phyloP scores from a whole-genome alignment of 1,139 yeast genomes.

The Lodderomyces orthopsilosis region DNA sequence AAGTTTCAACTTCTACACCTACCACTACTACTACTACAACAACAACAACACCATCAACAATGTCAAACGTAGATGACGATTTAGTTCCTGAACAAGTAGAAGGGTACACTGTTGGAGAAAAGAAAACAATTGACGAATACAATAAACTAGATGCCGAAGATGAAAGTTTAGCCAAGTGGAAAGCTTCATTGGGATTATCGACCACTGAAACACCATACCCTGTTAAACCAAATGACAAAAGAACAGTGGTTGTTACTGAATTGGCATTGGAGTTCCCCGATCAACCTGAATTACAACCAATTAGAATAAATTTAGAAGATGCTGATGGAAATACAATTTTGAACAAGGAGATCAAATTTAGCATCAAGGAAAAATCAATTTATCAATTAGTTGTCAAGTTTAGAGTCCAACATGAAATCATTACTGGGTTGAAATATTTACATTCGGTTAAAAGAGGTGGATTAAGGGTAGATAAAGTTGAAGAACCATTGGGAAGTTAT shows the following conservation, averaged over 20 bases:
- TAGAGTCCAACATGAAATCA: slow-evolving; percentile 85
- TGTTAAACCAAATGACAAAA: slow-evolving; percentile 63
- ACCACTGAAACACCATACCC: slow-evolving; percentile 53
- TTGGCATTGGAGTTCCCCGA: slow-evolving; percentile 66
- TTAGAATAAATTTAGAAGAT: slow-evolving; percentile 64
- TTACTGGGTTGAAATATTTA: slow-evolving; percentile 84
- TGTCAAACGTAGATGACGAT: slow-evolving; percentile 46
- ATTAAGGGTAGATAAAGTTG: slow-evolving; percentile 79
- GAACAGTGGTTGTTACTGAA: slow-evolving; percentile 77
- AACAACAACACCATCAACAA: slow-evolving; percentile 2
- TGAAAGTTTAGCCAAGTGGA: slow-evolving; percentile 91
- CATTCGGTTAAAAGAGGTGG: slow-evolving; percentile 87
- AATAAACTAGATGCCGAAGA: slow-evolving; percentile 84
- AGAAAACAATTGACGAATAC: slow-evolving; percentile 85
- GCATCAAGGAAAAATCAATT: slow-evolving; percentile 74
- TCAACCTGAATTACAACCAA: slow-evolving; percentile 57
- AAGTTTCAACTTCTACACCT: too few species aligned
- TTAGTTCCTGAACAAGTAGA: slow-evolving; percentile 61
- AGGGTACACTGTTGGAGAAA: slow-evolving; percentile 77
- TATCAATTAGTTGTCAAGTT: slow-evolving; percentile 75
- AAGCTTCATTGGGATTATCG: slow-evolving; percentile 77
- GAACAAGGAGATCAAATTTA: slow-evolving; percentile 56
- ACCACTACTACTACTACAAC: background rate
- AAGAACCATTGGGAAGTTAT: slow-evolving; percentile 86
- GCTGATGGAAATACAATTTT: slow-evolving; percentile 44